A percentile compares a stretch with the other conserved stretches of the same genome.
Evolutionary conservation across 1,284 basidiomycete species (phyloP).

Genomic region (Baeospora myosura): DNA sequence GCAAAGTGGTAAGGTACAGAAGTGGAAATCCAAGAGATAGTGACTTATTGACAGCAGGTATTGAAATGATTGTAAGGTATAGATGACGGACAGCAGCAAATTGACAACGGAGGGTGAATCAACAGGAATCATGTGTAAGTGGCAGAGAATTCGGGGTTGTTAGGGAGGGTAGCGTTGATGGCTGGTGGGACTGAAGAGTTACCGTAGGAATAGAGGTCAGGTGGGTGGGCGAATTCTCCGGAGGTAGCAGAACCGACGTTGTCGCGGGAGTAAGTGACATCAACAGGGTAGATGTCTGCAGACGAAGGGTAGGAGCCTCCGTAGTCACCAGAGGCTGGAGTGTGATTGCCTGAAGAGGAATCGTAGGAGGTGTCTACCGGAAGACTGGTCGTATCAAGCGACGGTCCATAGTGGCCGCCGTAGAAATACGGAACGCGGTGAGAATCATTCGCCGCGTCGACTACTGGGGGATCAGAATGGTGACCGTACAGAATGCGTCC

Average conservation of each 20-base stretch:
- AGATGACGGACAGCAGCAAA: background rate
- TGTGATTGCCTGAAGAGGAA: background rate
- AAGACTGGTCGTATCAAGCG: background rate
- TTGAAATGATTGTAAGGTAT: background rate
- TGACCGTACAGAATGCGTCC: background rate
- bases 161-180: too few species aligned
- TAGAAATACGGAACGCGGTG: conserved; percentile 1
- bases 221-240: too few species aligned
- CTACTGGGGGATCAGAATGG: conserved; percentile 4
- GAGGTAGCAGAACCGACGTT: too few species aligned
- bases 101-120: background rate
- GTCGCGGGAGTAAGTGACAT: too few species aligned
- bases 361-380: background rate
- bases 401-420: too few species aligned
- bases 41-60: too few species aligned
- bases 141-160: too few species aligned
- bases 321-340: background rate
- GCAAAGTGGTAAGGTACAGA: too few species aligned
- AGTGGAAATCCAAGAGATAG: too few species aligned
- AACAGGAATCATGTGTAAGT: background rate
- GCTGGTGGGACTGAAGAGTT: too few species aligned
- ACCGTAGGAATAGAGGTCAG: too few species aligned
- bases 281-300: background rate
- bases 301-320: background rate
- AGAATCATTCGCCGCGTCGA: background rate